Conservation (phyloP, 805 yeast species). For the Pichia ethanolica region DNA sequence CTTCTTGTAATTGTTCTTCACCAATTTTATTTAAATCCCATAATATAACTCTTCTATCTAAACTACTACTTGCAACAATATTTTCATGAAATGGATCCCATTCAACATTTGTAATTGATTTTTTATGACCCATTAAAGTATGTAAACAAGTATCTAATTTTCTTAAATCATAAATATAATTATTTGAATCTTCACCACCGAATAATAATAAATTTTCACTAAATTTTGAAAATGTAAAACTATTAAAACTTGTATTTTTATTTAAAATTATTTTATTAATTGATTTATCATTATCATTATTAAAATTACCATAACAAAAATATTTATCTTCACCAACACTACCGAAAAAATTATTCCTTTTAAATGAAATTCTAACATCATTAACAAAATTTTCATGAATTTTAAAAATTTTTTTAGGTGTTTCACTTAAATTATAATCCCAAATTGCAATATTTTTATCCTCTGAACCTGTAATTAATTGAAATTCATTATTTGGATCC, state of each 20-base stretch:
- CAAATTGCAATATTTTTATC: slow-evolving; percentile 58
- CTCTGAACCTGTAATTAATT: slow-evolving; percentile 56
- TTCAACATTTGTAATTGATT: slow-evolving; percentile 60
- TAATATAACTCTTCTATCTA: slow-evolving; percentile 67
- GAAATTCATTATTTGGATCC: slow-evolving; percentile 43
- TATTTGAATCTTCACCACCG: slow-evolving; percentile 62
- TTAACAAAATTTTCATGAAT: slow-evolving; percentile 57
- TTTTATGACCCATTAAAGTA: slow-evolving; percentile 76
- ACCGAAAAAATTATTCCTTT: slow-evolving; percentile 47
- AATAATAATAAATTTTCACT: slow-evolving; percentile 55
- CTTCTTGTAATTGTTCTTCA: slow-evolving; percentile 78
- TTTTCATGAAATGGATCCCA: slow-evolving; percentile 78
- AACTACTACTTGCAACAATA: slow-evolving; percentile 66
- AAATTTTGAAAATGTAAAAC: slow-evolving; percentile 58
- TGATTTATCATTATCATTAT: slow-evolving; percentile 25
- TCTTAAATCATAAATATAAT: slow-evolving; percentile 60
- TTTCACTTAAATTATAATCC: slow-evolving; percentile 31
- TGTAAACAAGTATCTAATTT: slow-evolving; percentile 40
- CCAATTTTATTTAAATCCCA: slow-evolving; percentile 83
- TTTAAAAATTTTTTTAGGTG: slow-evolving; percentile 18
- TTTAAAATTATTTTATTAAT: slow-evolving; percentile 20
- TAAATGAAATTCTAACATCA: slow-evolving; percentile 66
- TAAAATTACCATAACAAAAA: slow-evolving; percentile 47
- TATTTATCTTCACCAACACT: slow-evolving; percentile 68
- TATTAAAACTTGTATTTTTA: slow-evolving; percentile 40